These are phyloP conservation scores for Sungouiozyma ichnusensis DNA, from an alignment of 805 yeast species.

Conservation along the genomic window DNA sequence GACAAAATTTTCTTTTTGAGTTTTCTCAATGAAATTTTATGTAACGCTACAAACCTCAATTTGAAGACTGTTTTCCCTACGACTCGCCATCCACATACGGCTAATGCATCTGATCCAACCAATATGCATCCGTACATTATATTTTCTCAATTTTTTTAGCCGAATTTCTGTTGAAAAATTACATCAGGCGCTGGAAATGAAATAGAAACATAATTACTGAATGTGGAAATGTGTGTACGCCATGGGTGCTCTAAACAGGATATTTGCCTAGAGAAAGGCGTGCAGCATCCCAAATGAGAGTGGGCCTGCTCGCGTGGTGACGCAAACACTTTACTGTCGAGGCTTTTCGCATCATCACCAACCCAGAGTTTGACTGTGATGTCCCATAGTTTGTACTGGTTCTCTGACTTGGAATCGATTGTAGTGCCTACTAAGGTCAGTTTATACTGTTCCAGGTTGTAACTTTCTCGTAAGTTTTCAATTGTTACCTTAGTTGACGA, in stretches of 20 bases:
- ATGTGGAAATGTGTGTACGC: neutral
- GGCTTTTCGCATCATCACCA: neutral
- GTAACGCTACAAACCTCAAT: neutral
- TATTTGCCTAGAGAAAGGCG: neutral
- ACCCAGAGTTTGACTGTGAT: neutral
- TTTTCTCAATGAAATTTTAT: neutral
- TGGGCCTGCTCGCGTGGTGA: too few species aligned
- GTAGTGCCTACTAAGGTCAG: neutral
- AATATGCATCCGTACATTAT: neutral
- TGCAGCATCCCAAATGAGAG: too few species aligned
- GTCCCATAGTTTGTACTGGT: neutral
- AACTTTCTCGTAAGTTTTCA: neutral
- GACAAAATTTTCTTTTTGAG: too few species aligned
- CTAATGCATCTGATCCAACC: too few species aligned
- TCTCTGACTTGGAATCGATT: neutral
- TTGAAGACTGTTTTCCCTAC: too few species aligned
- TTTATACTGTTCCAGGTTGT: neutral
- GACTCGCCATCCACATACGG: too few species aligned
- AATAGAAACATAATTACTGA: too few species aligned
- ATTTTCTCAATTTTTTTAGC: too few species aligned
- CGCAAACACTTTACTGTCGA: neutral
- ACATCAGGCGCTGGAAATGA: too few species aligned
- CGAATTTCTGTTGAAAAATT: too few species aligned
- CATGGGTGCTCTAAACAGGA: neutral
- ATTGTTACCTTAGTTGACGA: neutral